Evolutionary conservation across 768 basidiomycete genomes (phyloP).

Genomic region (Boletus sp.): DNA sequence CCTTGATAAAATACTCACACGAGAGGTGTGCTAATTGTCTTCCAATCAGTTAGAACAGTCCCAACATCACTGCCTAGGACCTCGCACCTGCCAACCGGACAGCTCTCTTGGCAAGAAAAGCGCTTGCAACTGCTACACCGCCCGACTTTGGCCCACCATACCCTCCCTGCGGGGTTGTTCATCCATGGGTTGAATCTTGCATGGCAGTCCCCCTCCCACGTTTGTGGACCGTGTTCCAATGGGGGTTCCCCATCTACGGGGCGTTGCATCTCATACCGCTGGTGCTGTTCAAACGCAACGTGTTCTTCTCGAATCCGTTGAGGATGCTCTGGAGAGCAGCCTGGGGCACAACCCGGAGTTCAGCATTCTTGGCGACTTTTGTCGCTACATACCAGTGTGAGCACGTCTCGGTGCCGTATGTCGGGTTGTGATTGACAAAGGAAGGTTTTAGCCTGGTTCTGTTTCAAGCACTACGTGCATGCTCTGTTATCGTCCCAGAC

Average conservation of each 20-base stretch:
- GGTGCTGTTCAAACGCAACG: constrained; percentile 72
- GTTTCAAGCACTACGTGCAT: constrained; percentile 62
- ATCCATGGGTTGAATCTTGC: constrained; percentile 65
- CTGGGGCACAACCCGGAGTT: constrained; percentile 76
- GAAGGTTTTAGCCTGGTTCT: constrained; percentile 49
- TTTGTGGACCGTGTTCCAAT: constrained; percentile 77
- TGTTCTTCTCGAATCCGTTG: constrained; percentile 63
- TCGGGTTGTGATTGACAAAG: neutral
- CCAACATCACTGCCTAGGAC: constrained; percentile 38
- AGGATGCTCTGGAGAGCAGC: constrained; percentile 61
- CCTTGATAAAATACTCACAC: constrained; percentile 51
- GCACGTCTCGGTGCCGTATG: constrained; percentile 15
- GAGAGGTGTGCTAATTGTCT: constrained; percentile 38
- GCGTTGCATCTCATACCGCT: constrained; percentile 88
- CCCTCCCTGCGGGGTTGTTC: constrained; percentile 68
- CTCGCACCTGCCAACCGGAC: constrained; percentile 50
- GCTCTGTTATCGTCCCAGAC: constrained; percentile 41
- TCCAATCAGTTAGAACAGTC: neutral
- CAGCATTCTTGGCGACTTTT: constrained; percentile 82
- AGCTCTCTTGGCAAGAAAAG: constrained; percentile 44
- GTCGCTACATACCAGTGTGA: constrained; percentile 78
- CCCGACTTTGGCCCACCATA: constrained; percentile 49
- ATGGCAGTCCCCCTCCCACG: constrained; percentile 45
- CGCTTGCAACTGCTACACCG: constrained; percentile 29
- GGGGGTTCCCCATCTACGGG: constrained; percentile 82